phyloP scores from a whole-genome alignment of 805 yeast genomes.

The Cyberlindnera bimundalis region DNA sequence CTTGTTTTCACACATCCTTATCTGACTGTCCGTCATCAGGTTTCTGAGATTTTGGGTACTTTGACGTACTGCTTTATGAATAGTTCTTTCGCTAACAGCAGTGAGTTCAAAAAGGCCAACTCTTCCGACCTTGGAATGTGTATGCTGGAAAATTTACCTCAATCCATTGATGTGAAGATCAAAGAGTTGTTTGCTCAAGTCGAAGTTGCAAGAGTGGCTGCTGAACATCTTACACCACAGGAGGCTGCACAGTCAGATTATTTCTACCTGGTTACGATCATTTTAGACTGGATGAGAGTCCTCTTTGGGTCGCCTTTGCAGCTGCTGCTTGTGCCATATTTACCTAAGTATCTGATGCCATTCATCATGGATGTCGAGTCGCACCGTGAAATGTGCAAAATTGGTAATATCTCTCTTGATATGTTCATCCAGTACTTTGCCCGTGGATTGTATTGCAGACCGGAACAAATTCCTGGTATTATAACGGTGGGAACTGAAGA shows the following conservation, averaged over 20 bases:
- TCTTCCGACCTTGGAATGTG: slow-evolving; percentile 34
- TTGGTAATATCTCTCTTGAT: slow-evolving; percentile 57
- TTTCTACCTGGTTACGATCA: slow-evolving; percentile 61
- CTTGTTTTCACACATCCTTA: slow-evolving; percentile 60
- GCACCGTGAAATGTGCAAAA: slow-evolving; percentile 77
- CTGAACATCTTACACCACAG: slow-evolving; percentile 43
- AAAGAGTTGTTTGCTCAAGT: slow-evolving; percentile 42
- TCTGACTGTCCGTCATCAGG: slow-evolving; percentile 64
- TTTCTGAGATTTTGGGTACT: slow-evolving; percentile 50
- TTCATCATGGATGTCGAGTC: slow-evolving; percentile 60
- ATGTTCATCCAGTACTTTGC: slow-evolving; percentile 44
- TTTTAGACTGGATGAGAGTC: slow-evolving; percentile 55
- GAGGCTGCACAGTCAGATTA: slow-evolving; percentile 57
- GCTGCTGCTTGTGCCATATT: slow-evolving; percentile 47
- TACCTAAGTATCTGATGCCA: slow-evolving; percentile 57
- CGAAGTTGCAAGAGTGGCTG: slow-evolving; percentile 35
- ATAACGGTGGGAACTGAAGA: slow-evolving; percentile 38
- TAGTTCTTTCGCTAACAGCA: slow-evolving; percentile 39
- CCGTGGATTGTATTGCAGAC: slow-evolving; percentile 39
- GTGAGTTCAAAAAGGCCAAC: slow-evolving; percentile 37
- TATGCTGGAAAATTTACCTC: slow-evolving; percentile 29
- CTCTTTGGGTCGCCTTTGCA: slow-evolving; percentile 53
- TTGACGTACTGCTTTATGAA: slow-evolving; percentile 40
- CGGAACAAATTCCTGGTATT: slow-evolving; percentile 39
- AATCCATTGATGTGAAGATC: slow-evolving; percentile 35